Evolutionary conservation across 2,329 filamentous ascomycete species (phyloP), one percentile per base, ranked within the genome.

Genomic region (Fusarium sp.): DNA sequence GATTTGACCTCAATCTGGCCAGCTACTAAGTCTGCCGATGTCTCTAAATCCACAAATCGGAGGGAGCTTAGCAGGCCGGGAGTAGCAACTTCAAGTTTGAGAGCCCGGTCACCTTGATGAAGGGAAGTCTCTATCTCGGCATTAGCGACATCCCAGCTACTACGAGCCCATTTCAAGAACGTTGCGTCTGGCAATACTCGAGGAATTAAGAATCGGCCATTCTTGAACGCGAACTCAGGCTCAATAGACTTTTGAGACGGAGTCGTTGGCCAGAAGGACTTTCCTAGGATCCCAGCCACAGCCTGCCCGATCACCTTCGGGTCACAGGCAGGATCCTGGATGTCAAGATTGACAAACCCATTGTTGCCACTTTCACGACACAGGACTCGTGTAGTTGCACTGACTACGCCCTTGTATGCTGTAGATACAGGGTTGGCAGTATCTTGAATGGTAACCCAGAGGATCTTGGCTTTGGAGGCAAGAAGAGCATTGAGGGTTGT

Each of bases 161-260:
- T 48, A n/a, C 57, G 51, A 21, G 42, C 51, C 57, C 57, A 60
- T 12, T 60, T 60, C 42, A 60, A 46, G 21, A 57, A 57, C 2
- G 19, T 48, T 8, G 21, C 8, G n/a, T 60, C 57, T 42, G 57
- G 26, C 4, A 57, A 12, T 18, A 60, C 18, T 4, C 57, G 43
- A 13, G 57, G 57, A 28, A 60, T 60, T 6, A 11, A 28, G 5
- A 57, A 1, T 16, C 19, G 34, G 16, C 51, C 51, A 23, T 57
- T 41, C 12, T 42, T 26, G 2, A 46, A 46, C 7, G 26, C 25
- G 8, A 60, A 23, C 4, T 60, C 57, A 26, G 57, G 57, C 12
- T 60, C 57, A 26, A 16, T 14, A 23, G 51, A 42, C 21, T 42
- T 46, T 10, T 34, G 13, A 34, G n/a, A 34, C 3, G n/a, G 7